phyloP scores from a whole-genome alignment of 164 flowering plant species.

The Aristolochia californica region DNA sequence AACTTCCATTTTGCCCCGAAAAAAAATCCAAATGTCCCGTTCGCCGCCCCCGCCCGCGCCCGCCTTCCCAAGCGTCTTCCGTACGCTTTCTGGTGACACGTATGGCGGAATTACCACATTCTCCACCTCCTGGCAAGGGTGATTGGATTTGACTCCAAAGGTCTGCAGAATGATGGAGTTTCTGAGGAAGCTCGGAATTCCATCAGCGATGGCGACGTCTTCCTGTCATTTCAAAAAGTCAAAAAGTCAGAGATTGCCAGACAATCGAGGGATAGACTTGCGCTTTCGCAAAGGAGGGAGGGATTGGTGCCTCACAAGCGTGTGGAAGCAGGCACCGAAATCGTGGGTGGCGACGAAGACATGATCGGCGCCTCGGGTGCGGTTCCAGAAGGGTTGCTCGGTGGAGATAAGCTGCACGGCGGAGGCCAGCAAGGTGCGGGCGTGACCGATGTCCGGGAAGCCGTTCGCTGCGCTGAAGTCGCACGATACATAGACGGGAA shows the following conservation, averaged over 20 bases:
- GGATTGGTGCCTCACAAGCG: constrained; percentile 38
- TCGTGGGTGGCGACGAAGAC: constrained; percentile 93
- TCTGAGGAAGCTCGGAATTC: constrained; percentile 62
- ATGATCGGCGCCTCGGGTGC: constrained; percentile 70
- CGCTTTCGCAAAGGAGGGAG: no score
- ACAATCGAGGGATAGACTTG: no score
- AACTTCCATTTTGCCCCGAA: constrained; percentile 95
- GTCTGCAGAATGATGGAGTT: constrained; percentile 81
- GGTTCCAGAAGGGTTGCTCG: constrained; percentile 71
- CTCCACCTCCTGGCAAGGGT: constrained; percentile 87
- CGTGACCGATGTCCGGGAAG: constrained; percentile 87
- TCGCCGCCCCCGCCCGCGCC: constrained; percentile 26
- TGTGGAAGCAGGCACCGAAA: constrained; percentile 84
- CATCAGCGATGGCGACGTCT: constrained; percentile 63
- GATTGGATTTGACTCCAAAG: constrained; percentile 55
- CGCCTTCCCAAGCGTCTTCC: constrained; percentile 28
- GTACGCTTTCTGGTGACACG: constrained; percentile 52
- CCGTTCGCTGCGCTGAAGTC: constrained; percentile 85
- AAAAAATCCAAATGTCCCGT: constrained; percentile 73
- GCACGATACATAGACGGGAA: constrained; percentile 93
- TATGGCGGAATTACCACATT: constrained; percentile 81
- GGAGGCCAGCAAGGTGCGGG: constrained; percentile 46
- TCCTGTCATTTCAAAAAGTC: constrained; percentile 55
- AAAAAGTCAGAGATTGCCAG: no score
- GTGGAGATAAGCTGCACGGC: constrained; percentile 48